Percentiles rank a stretch among this genome's conserved stretches.
Evolutionary conservation across 1,284 basidiomycete species (phyloP).

Genomic region (Peniophora sp.): DNA sequence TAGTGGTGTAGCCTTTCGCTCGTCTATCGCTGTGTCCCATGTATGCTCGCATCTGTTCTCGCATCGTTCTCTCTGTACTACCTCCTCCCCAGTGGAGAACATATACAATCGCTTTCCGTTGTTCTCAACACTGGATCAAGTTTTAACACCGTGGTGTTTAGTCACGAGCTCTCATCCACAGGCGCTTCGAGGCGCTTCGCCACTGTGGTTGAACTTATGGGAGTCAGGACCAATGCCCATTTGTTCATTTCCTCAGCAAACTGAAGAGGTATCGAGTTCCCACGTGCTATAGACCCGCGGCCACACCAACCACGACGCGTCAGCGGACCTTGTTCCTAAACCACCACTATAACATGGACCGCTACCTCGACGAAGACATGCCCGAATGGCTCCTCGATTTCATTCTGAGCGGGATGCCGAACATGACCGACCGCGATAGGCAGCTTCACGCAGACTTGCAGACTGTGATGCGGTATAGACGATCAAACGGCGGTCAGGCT

Average conservation of each 20-base stretch:
- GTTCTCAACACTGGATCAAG: too few relatives aligned
- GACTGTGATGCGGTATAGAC: neutral
- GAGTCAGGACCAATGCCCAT: too few relatives aligned
- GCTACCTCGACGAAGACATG: neutral
- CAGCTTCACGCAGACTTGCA: neutral
- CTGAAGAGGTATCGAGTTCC: too few relatives aligned
- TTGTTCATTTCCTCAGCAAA: too few relatives aligned
- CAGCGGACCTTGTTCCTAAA: neutral
- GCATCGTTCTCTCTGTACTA: neutral
- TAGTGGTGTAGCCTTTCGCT: neutral
- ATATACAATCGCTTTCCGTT: too few relatives aligned
- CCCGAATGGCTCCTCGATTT: neutral
- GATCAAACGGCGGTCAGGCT: neutral
- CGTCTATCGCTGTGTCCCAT: conserved; percentile 7
- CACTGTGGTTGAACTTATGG: too few relatives aligned
- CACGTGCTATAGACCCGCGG: too few relatives aligned
- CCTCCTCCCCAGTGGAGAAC: neutral
- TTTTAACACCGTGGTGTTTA: too few relatives aligned
- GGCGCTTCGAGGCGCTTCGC: too few relatives aligned
- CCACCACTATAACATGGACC: neutral
- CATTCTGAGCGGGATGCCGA: neutral
- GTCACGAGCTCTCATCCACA: too few relatives aligned
- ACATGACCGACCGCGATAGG: neutral
- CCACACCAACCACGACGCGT: neutral
- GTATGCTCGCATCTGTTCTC: conserved; percentile 1